Conservation (phyloP, 352 stramenopile species). For the Sclerospora graminicola region DNA sequence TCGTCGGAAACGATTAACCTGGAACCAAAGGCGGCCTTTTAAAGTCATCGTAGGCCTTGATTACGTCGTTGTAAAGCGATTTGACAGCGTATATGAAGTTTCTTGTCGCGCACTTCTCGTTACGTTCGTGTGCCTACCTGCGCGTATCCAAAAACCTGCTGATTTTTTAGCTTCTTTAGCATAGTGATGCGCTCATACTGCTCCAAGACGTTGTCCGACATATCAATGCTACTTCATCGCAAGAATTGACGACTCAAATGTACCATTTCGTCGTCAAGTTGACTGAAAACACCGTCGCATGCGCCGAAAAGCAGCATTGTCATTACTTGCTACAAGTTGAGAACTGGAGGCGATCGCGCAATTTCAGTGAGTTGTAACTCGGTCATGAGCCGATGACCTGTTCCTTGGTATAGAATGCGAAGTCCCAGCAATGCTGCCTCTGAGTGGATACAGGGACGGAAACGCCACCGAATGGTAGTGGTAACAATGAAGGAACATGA, state of each 20-base stretch:
- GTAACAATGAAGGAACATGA: too few species aligned
- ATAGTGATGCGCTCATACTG: constrained; percentile 74
- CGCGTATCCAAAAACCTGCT: background rate
- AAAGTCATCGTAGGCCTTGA: constrained; percentile 80
- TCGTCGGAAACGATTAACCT: constrained; percentile 20
- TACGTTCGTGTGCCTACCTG: constrained; percentile 8
- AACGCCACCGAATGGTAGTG: too few species aligned
- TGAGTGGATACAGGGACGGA: too few species aligned
- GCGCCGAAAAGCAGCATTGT: too few species aligned
- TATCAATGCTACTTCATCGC: constrained; percentile 45
- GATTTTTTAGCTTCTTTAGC: too few species aligned
- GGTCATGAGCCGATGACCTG: too few species aligned
- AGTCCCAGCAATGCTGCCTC: too few species aligned
- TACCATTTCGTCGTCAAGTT: constrained; percentile 61
- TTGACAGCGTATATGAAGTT: constrained; percentile 76
- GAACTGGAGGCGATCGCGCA: too few species aligned
- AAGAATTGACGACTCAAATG: constrained; percentile 45
- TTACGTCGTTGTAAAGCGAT: constrained; percentile 58
- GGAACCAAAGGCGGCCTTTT: constrained; percentile 66
- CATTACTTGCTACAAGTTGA: too few species aligned
- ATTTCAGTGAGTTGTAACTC: too few species aligned
- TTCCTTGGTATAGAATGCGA: too few species aligned
- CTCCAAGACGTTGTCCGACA: constrained; percentile 81
- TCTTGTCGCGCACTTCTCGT: constrained; percentile 74
- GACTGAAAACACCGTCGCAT: constrained; percentile 71